These are phyloP conservation scores for Lachnellula arida DNA, from an alignment of 2,329 filamentous ascomycete genomes.

Conservation along the genomic window DNA sequence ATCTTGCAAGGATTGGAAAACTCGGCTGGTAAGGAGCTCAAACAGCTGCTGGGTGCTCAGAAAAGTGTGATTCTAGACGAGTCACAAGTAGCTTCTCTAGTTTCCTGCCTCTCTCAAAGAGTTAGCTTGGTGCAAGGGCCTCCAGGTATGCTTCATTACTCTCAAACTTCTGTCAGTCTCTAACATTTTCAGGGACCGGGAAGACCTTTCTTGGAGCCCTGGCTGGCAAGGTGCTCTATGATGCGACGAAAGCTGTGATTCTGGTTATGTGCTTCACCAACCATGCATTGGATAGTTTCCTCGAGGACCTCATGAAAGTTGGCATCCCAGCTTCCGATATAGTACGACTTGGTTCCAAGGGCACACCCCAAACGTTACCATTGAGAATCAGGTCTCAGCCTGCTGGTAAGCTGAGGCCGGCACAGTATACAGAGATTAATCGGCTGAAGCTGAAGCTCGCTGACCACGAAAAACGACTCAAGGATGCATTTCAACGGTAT, in stretches of 20 bases:
- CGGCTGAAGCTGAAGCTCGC: conserved; percentile 35
- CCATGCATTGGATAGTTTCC: conserved; percentile 61
- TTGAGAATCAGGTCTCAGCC: conserved; percentile 44
- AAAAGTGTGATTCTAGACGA: conserved; percentile 40
- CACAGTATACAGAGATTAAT: conserved; percentile 41
- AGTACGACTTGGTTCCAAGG: conserved; percentile 61
- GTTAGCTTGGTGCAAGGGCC: conserved; percentile 67
- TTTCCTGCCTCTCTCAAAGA: conserved; percentile 46
- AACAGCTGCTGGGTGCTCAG: conserved; percentile 28
- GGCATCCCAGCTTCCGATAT: conserved; percentile 49
- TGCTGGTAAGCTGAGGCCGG: conserved; percentile 29
- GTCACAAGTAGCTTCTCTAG: conserved; percentile 54
- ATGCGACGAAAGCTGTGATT: conserved; percentile 46
- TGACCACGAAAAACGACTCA: conserved; percentile 25
- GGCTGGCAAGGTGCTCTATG: conserved; percentile 51
- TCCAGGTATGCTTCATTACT: conserved; percentile 42
- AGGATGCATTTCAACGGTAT: conserved; percentile 18
- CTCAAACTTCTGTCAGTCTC: conserved; percentile 1
- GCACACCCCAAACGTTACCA: conserved; percentile 41
- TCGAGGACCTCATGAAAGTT: conserved; percentile 58
- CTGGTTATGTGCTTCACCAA: conserved; percentile 66
- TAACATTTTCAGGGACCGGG: conserved; percentile 53
- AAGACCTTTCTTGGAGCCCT: conserved; percentile 71
- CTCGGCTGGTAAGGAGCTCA: conserved; percentile 27
- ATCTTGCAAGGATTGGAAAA: conserved; percentile 27